Conservation (phyloP, 208 protist genomes). For the Trypanosoma boissoni region DNA sequence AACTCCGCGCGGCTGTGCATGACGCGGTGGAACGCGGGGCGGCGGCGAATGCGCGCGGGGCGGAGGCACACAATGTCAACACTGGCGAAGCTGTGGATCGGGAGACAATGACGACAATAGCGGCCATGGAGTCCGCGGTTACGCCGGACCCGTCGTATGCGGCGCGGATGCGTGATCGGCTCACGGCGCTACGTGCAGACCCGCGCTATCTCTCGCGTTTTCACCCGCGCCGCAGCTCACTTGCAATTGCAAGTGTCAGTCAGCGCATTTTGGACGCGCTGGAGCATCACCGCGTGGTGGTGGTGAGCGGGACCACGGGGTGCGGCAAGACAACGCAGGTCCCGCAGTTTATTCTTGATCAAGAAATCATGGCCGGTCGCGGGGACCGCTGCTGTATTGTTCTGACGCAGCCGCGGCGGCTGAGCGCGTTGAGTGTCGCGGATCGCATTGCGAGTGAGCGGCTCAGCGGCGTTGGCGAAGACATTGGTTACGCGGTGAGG, state of each 20-base stretch:
- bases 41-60: constrained; percentile 21
- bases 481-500: constrained; percentile 97
- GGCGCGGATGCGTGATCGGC: constrained; percentile 28
- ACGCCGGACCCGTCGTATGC: constrained; percentile 32
- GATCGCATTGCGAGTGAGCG: constrained; percentile 97
- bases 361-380: constrained; percentile 46
- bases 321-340: constrained; percentile 93
- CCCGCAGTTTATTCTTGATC: constrained; percentile 91
- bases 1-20: constrained; percentile 28
- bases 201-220: constrained; percentile 50
- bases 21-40: constrained; percentile 17
- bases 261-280: constrained; percentile 55
- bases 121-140: constrained; percentile 5
- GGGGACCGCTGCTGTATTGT: constrained; percentile 68
- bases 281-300: constrained; percentile 61
- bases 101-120: constrained; percentile 15
- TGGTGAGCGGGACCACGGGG: constrained; percentile 88
- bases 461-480: constrained; percentile 72
- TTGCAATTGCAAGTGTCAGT: constrained; percentile 54
- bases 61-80: constrained; percentile 6
- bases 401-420: constrained; percentile 97
- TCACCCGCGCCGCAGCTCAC: constrained; percentile 53
- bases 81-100: constrained; percentile 9
- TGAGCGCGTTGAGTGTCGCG: constrained; percentile 97
- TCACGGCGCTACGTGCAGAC: constrained; percentile 34